These are phyloP conservation scores for Ramalina peruviana DNA, from an alignment of 495 filamentous ascomycete species.

Conservation along the genomic window DNA sequence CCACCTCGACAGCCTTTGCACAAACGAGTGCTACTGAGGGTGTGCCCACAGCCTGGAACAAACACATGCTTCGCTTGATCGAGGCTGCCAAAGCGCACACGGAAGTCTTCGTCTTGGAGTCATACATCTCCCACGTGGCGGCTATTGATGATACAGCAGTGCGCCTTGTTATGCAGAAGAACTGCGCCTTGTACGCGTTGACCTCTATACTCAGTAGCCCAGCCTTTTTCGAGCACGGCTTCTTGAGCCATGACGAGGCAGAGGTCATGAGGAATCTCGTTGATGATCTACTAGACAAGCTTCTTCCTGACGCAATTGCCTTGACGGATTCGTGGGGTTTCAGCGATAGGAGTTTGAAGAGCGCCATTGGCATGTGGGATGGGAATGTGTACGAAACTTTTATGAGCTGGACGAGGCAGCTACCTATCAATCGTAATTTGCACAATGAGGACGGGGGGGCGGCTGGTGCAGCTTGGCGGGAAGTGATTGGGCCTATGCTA, in stretches of 20 bases:
- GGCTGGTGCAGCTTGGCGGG: too few species aligned
- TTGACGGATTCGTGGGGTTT: slow-evolving; percentile 24
- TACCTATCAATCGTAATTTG: too few species aligned
- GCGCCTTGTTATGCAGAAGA: background rate
- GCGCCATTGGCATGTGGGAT: background rate
- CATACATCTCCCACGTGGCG: slow-evolving; percentile 13
- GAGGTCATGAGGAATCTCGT: slow-evolving; percentile 8
- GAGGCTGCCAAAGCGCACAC: too few species aligned
- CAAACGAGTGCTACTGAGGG: background rate
- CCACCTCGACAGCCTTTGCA: background rate
- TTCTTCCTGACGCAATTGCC: slow-evolving; percentile 15
- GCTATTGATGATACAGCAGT: slow-evolving; percentile 12
- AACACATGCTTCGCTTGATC: background rate
- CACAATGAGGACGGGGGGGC: too few species aligned
- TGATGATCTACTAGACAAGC: slow-evolving; percentile 9
- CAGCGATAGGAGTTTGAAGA: slow-evolving; percentile 17
- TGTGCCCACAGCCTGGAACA: slow-evolving; percentile 3
- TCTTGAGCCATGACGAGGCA: slow-evolving; percentile 6
- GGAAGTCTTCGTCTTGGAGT: too few species aligned
- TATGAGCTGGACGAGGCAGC: too few species aligned
- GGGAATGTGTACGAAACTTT: too few species aligned
- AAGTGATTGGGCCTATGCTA: too few species aligned
- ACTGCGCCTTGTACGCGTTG: too few species aligned
- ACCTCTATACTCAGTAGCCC: background rate
- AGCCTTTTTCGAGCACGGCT: slow-evolving; percentile 13